Conservation (phyloP, 164 flowering plant species). For the Chimonanthus salicifolius region DNA sequence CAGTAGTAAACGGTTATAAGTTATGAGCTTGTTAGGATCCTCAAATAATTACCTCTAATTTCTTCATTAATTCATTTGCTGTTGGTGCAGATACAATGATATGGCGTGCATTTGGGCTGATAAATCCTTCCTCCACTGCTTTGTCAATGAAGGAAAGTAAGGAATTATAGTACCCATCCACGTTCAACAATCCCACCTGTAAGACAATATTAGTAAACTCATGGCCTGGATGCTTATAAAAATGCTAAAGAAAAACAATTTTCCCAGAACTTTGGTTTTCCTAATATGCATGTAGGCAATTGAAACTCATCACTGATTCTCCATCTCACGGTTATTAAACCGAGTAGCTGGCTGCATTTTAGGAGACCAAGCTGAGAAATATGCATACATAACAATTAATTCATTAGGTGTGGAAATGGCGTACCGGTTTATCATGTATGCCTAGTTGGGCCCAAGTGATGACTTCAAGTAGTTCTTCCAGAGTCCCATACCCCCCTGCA, state of each 20-base stretch:
- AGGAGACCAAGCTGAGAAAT: background rate
- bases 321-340: background rate
- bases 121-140: slow-evolving; percentile 76
- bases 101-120: slow-evolving; percentile 62
- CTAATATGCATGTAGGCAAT: background rate
- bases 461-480: slow-evolving; percentile 66
- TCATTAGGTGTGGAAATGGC: background rate
- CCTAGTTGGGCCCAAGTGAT: slow-evolving; percentile 78
- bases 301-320: background rate
- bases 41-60: slow-evolving; percentile 50
- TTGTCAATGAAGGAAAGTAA: slow-evolving; percentile 64
- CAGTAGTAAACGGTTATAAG: background rate
- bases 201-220: background rate
- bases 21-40: background rate
- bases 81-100: slow-evolving; percentile 69
- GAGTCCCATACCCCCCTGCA: slow-evolving; percentile 72
- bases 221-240: background rate
- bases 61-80: slow-evolving; percentile 57
- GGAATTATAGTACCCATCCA: slow-evolving; percentile 74
- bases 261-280: background rate
- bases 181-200: slow-evolving; percentile 73
- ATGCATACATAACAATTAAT: background rate
- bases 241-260: background rate
- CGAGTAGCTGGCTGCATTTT: background rate
- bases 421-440: slow-evolving; percentile 69